Conservation (phyloP, 2,329 filamentous ascomycete genomes). For the Fusarium virguliforme region DNA sequence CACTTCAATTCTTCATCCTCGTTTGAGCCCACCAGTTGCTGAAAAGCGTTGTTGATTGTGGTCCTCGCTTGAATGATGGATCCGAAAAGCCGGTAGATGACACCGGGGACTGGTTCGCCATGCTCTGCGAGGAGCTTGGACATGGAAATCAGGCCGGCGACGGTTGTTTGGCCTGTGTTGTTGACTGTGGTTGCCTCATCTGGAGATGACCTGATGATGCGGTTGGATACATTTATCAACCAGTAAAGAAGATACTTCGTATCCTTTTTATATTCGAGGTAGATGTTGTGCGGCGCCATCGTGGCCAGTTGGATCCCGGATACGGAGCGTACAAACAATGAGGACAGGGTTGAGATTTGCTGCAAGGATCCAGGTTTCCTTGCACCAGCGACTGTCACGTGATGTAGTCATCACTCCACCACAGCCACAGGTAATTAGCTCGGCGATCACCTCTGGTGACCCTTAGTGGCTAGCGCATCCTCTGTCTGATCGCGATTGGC, state of each 20-base stretch:
- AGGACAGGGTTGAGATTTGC: too few species aligned
- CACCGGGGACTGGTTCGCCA: conserved; percentile 52
- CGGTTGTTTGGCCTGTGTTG: conserved; percentile 57
- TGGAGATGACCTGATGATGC: conserved; percentile 51
- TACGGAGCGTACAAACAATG: too few species aligned
- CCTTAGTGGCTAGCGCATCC: too few species aligned
- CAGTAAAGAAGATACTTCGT: conserved; percentile 58
- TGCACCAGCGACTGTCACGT: too few species aligned
- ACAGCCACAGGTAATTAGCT: too few species aligned
- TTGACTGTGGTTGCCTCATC: conserved; percentile 50
- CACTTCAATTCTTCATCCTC: conserved; percentile 55
- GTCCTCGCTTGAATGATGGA: conserved; percentile 58
- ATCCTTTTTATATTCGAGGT: conserved; percentile 60
- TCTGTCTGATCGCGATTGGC: too few species aligned
- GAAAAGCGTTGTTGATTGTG: conserved; percentile 51
- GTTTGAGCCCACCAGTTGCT: conserved; percentile 52
- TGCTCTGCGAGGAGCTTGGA: conserved; percentile 60
- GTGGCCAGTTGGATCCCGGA: conserved; percentile 51
- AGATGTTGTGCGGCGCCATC: conserved; percentile 54
- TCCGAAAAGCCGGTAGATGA: conserved; percentile 57
- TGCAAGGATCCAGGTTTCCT: too few species aligned
- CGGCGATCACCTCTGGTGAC: too few species aligned
- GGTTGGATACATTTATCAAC: conserved; percentile 59
- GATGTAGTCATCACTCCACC: too few species aligned
- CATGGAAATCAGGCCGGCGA: conserved; percentile 58